Percentiles rank a stretch among this genome's conserved stretches.
Conservation (phyloP, 805 yeast species). For the Saccharomyces paradoxus region DNA sequence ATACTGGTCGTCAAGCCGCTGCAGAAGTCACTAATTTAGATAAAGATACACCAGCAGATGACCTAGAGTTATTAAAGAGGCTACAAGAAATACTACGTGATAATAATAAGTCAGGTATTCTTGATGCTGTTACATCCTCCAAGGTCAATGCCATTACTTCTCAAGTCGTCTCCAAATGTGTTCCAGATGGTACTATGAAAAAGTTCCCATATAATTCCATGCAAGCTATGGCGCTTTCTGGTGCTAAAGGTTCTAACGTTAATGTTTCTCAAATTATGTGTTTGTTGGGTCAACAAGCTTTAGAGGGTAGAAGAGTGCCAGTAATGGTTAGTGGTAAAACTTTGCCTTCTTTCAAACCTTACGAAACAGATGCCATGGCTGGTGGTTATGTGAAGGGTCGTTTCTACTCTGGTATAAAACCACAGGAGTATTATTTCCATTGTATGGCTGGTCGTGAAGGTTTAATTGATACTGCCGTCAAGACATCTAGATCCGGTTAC, state of each 20-base stretch:
- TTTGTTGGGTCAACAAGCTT: conserved; percentile 95
- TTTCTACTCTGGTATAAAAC: conserved; percentile 94
- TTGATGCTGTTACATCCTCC: conserved; percentile 92
- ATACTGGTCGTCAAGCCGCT: conserved; percentile 87
- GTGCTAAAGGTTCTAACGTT: conserved; percentile 98
- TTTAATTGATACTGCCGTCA: conserved; percentile 97
- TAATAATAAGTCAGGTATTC: conserved; percentile 80
- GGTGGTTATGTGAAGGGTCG: conserved; percentile 98
- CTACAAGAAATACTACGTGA: conserved; percentile 93
- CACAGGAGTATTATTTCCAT: conserved; percentile 98
- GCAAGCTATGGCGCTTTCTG: conserved; percentile 99
- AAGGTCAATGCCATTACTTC: conserved; percentile 89
- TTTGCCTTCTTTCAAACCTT: conserved; percentile 91
- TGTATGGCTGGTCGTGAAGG: conserved; percentile 99
- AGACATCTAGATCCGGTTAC: conserved; percentile 96
- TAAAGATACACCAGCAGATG: conserved; percentile 39
- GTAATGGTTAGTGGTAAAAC: conserved; percentile 98
- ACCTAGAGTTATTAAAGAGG: conserved; percentile 75
- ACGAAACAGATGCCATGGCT: conserved; percentile 93
- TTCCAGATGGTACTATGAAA: conserved; percentile 94
- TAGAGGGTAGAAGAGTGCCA: conserved; percentile 98
- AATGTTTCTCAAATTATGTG: conserved; percentile 99
- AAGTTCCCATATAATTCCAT: conserved; percentile 90
- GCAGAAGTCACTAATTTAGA: conserved; percentile 86
- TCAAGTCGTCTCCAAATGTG: conserved; percentile 88